Evolutionary conservation across 2,329 filamentous ascomycete species (phyloP).

Genomic region (Alternaria longipes): DNA sequence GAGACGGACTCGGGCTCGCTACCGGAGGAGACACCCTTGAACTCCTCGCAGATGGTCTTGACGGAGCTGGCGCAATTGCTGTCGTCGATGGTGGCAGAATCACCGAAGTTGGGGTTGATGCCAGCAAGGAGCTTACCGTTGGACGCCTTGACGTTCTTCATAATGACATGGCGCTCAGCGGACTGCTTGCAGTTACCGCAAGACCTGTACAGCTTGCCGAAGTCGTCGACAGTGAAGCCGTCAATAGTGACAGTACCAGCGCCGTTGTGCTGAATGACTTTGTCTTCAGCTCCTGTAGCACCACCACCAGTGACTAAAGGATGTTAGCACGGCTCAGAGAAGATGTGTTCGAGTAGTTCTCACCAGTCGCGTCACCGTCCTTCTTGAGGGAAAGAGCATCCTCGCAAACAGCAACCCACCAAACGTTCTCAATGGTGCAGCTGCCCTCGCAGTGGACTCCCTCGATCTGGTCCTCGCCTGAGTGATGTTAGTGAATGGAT

Average conservation of each 20-base stretch:
- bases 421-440: conserved; percentile 59
- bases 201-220: conserved; percentile 57
- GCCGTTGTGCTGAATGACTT: conserved; percentile 57
- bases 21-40: conserved; percentile 42
- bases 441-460: conserved; percentile 48
- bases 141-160: conserved; percentile 56
- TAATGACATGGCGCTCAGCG: conserved; percentile 54
- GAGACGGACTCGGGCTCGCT: conserved; percentile 39
- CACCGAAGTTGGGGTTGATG: conserved; percentile 63
- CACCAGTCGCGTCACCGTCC: conserved; percentile 19
- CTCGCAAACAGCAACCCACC: conserved; percentile 49
- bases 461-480: conserved; percentile 56
- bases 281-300: conserved; percentile 51
- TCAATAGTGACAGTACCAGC: conserved; percentile 52
- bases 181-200: conserved; percentile 61
- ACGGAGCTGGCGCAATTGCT: conserved; percentile 37
- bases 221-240: conserved; percentile 44
- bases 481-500: neutral
- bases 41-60: conserved; percentile 47
- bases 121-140: conserved; percentile 57
- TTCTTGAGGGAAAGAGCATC: conserved; percentile 51
- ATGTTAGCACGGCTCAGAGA: neutral
- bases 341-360: neutral
- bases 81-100: conserved; percentile 59
- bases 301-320: conserved; percentile 52